Conservation (phyloP, 352 stramenopile genomes). For the Globisporangium camurandrum region DNA sequence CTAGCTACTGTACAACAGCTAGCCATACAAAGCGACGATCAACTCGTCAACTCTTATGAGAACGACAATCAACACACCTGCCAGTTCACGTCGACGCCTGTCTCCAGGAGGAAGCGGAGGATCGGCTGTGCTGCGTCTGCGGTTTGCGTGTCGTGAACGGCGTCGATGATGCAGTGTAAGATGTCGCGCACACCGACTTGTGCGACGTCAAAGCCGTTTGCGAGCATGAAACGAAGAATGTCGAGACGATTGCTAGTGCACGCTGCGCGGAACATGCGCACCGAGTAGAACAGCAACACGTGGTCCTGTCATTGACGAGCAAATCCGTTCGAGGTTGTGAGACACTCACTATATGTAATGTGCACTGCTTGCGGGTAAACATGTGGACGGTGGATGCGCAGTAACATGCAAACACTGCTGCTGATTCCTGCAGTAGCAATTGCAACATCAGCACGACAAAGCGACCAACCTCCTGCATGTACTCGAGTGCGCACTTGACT, state of each 20-base stretch:
- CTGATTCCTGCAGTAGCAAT: too few relatives aligned
- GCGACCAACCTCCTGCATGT: slow-evolving; percentile 32
- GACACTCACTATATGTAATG: not conserved
- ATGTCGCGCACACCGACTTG: slow-evolving; percentile 47
- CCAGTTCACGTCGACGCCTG: slow-evolving; percentile 64
- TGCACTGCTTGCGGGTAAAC: too few relatives aligned
- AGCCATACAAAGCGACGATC: not conserved
- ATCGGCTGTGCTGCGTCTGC: slow-evolving; percentile 43
- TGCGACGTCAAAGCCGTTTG: slow-evolving; percentile 55
- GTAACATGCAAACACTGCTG: too few relatives aligned
- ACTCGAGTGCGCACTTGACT: slow-evolving; percentile 33
- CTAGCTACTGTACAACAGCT: too few relatives aligned
- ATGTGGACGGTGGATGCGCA: too few relatives aligned
- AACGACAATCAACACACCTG: slow-evolving; percentile 18
- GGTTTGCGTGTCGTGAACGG: slow-evolving; percentile 14
- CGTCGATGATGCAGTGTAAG: slow-evolving; percentile 43
- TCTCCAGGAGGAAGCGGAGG: slow-evolving; percentile 51
- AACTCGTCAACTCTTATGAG: not conserved
- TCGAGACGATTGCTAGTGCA: slow-evolving; percentile 34
- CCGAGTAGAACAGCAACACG: slow-evolving; percentile 51
- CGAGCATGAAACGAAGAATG: slow-evolving; percentile 53
- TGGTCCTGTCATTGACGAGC: slow-evolving; percentile 20
- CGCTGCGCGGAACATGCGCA: slow-evolving; percentile 65
- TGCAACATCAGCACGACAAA: not conserved
- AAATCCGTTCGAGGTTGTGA: too few relatives aligned